Evolutionary conservation across 306 rosid species (phyloP).

Genomic region (Trifolium subterraneum): DNA sequence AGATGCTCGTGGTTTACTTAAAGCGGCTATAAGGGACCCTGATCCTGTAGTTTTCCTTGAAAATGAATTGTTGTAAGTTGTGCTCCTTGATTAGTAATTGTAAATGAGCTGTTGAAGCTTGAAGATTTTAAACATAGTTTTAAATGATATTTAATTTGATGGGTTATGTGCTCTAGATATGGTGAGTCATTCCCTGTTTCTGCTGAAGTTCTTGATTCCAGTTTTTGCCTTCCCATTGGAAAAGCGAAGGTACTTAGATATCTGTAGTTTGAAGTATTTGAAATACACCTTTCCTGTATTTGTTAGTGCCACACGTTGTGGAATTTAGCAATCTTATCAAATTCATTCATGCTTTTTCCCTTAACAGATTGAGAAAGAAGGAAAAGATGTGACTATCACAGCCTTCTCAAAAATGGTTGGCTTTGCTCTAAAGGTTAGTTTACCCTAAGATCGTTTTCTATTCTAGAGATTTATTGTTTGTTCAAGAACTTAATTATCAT

Average conservation of each 20-base stretch:
- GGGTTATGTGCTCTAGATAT: conserved; percentile 60
- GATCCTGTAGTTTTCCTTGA: conserved; percentile 99
- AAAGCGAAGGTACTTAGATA: conserved; percentile 84
- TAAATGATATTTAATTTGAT: conserved; percentile 39
- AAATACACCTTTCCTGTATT: conserved; percentile 24
- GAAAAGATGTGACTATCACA: conserved; percentile 94
- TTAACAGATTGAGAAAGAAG: conserved; percentile 91
- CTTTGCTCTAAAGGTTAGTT: conserved; percentile 85
- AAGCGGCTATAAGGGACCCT: conserved; percentile 97
- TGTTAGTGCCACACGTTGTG: conserved; percentile 29
- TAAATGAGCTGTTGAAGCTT: conserved; percentile 31
- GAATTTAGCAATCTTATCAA: conserved; percentile 6
- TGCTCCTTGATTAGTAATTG: conserved; percentile 26
- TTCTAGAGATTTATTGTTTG: conserved; percentile 23
- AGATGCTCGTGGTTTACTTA: conserved; percentile 96
- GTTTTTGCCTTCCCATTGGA: conserved; percentile 93
- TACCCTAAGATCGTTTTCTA: conserved; percentile 30
- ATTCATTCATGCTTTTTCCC: conserved; percentile 36
- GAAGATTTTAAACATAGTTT: conserved; percentile 16
- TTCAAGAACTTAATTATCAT: conserved; percentile 31
- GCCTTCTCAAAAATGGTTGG: conserved; percentile 98
- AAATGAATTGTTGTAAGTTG: conserved; percentile 91
- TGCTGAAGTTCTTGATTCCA: conserved; percentile 94
- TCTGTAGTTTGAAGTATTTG: conserved; percentile 17
- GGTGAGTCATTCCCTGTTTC: conserved; percentile 97